Evolutionary conservation across 2,329 filamentous ascomycete genomes (phyloP).

Genomic region (Sclerotinia trifoliorum): DNA sequence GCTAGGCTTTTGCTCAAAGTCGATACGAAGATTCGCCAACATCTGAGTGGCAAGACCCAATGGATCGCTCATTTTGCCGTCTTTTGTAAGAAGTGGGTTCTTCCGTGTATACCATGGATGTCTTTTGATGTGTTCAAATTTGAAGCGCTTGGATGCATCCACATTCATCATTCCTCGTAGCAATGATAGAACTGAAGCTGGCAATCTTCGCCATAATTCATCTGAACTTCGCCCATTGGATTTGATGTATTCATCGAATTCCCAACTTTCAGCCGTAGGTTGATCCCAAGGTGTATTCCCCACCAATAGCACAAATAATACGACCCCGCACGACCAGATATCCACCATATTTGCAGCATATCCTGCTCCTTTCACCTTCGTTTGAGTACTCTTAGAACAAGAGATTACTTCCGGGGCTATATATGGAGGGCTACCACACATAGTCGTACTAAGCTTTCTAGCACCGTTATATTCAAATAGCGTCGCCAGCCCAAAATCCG

Average conservation of each 20-base stretch:
- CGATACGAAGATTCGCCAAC: constrained; percentile 86
- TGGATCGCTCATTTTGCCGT: constrained; percentile 75
- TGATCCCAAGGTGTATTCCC: constrained; percentile 99
- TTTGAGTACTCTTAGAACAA: constrained; percentile 48
- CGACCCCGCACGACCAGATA: constrained; percentile 96
- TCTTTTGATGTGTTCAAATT: constrained; percentile 79
- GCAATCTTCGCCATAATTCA: constrained; percentile 79
- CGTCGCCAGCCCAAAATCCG: constrained; percentile 94
- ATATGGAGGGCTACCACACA: constrained; percentile 95
- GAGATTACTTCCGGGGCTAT: constrained; percentile 88
- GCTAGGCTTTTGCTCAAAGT: constrained; percentile 68
- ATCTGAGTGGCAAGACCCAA: constrained; percentile 89
- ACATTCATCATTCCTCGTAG: constrained; percentile 92
- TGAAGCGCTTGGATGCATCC: constrained; percentile 72
- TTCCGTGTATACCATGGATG: constrained; percentile 92
- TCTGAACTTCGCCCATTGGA: constrained; percentile 80
- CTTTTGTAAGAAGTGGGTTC: constrained; percentile 72
- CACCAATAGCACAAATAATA: constrained; percentile 92
- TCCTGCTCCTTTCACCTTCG: constrained; percentile 53
- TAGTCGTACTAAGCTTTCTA: constrained; percentile 77
- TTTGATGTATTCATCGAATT: constrained; percentile 83
- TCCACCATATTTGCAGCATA: constrained; percentile 82
- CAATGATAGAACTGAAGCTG: constrained; percentile 71
- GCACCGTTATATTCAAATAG: constrained; percentile 88
- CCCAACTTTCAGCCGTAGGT: constrained; percentile 80